phyloP scores from a whole-genome alignment of 371 early-diverging fungal species.

The Mucor saturninus region DNA sequence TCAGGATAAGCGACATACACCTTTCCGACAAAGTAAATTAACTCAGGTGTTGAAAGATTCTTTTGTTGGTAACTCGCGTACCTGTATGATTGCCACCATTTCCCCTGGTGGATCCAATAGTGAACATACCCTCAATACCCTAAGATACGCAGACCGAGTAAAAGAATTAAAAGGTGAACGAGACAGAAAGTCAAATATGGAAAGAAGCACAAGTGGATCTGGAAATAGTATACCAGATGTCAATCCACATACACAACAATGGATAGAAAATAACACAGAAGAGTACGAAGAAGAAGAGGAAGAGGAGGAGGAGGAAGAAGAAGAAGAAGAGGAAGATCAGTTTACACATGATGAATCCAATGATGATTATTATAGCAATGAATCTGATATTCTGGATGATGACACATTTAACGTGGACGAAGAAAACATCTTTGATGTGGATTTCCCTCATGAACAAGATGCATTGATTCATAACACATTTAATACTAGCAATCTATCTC shows the following conservation, averaged over 20 bases:
- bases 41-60: slow-evolving; percentile 96
- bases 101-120: slow-evolving; percentile 88
- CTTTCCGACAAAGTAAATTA: slow-evolving; percentile 96
- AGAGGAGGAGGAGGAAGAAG: slow-evolving; percentile 19
- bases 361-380: slow-evolving; percentile 33
- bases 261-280: slow-evolving; percentile 1
- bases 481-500: slow-evolving; percentile 3
- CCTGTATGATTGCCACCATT: slow-evolving; percentile 97
- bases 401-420: slow-evolving; percentile 56
- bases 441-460: slow-evolving; percentile 56
- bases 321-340: slow-evolving; percentile 30
- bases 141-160: slow-evolving; percentile 95
- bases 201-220: slow-evolving; percentile 12
- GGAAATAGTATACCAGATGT: too few relatives aligned
- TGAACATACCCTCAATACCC: slow-evolving; percentile 97
- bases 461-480: slow-evolving; percentile 30
- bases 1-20: slow-evolving; percentile 88
- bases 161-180: slow-evolving; percentile 85
- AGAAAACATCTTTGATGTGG: slow-evolving; percentile 57
- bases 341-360: slow-evolving; percentile 31
- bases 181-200: slow-evolving; percentile 24
- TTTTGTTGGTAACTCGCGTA: slow-evolving; percentile 93
- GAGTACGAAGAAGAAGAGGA: slow-evolving; percentile 11
- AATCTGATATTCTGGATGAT: slow-evolving; percentile 50
- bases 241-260: background rate